Evolutionary conservation across 768 basidiomycete species (phyloP).

Genomic region (Termitomyces bulborhizus): DNA sequence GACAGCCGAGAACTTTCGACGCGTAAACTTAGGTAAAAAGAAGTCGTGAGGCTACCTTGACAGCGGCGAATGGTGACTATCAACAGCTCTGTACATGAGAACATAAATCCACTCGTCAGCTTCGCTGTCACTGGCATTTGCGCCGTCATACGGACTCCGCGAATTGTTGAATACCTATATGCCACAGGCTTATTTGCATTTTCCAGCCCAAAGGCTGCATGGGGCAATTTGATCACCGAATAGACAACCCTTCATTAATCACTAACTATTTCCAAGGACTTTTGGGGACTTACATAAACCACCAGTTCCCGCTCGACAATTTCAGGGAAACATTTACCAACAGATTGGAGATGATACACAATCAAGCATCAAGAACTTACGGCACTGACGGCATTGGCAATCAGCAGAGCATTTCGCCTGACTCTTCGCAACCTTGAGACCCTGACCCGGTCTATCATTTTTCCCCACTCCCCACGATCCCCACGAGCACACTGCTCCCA

Average conservation of each 20-base stretch:
- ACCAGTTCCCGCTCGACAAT: background rate
- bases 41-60: background rate
- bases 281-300: too few relatives aligned
- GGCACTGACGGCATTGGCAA: background rate
- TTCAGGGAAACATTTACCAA: too few relatives aligned
- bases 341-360: background rate
- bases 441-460: background rate
- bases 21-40: too few relatives aligned
- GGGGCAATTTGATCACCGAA: background rate
- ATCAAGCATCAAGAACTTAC: background rate
- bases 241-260: too few relatives aligned
- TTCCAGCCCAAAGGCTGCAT: background rate
- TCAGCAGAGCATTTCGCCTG: background rate
- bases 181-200: background rate
- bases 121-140: too few relatives aligned
- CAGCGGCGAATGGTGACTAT: background rate
- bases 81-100: too few relatives aligned
- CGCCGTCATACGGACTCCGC: too few relatives aligned
- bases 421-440: background rate
- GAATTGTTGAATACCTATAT: too few relatives aligned
- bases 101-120: too few relatives aligned
- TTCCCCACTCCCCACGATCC: background rate
- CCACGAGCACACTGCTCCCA: background rate
- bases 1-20: too few relatives aligned
- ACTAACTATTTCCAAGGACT: background rate